Conservation (phyloP, 2,329 filamentous ascomycete species). For the Trichophyton verrucosum region DNA sequence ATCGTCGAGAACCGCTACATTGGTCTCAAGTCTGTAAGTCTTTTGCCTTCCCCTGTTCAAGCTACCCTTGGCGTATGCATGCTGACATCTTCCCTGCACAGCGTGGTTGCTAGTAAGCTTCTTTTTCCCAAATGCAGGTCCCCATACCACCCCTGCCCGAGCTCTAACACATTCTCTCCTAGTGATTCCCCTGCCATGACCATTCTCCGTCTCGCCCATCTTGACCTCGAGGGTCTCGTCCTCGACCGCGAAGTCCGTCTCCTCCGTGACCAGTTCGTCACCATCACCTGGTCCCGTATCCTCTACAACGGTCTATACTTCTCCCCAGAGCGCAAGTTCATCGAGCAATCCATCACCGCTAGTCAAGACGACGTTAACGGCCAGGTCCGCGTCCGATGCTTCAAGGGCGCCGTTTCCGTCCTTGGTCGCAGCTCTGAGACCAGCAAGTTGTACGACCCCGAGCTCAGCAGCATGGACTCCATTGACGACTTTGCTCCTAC, state of each 20-base stretch:
- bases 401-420: conserved; percentile 44
- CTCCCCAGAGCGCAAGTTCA: conserved; percentile 53
- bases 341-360: conserved; percentile 49
- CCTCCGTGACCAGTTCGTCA: conserved; percentile 52
- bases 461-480: conserved; percentile 53
- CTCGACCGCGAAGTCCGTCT: conserved; percentile 52
- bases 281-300: conserved; percentile 43
- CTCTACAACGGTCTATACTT: conserved; percentile 53
- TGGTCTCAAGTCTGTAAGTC: conserved; percentile 45
- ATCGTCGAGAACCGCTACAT: conserved; percentile 66
- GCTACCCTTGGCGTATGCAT: conserved; percentile 21
- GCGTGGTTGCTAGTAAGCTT: conserved; percentile 13
- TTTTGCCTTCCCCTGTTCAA: not conserved
- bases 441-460: conserved; percentile 52
- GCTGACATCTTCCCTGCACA: conserved; percentile 30
- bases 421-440: conserved; percentile 26
- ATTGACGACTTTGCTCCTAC: conserved; percentile 50
- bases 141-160: not conserved
- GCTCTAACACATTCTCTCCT: not conserved
- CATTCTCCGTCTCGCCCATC: conserved; percentile 45
- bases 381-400: conserved; percentile 45
- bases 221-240: conserved; percentile 53
- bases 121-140: not conserved
- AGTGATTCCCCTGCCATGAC: conserved; percentile 42
- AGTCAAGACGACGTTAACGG: conserved; percentile 48